Conservation (phyloP, 2,329 filamentous ascomycete genomes). For the Penicillium sp. region DNA sequence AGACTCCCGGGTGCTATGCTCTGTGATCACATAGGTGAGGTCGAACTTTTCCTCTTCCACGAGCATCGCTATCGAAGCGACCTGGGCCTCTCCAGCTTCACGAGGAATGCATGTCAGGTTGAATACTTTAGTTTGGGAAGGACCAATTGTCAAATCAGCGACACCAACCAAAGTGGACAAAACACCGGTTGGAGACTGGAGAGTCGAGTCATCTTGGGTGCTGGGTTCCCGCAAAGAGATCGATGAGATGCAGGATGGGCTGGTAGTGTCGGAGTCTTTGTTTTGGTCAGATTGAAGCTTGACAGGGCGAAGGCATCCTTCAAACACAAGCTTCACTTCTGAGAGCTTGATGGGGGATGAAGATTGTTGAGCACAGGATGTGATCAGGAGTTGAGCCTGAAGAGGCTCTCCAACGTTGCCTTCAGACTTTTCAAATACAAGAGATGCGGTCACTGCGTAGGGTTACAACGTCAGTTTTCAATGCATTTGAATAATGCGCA, state of each 20-base stretch:
- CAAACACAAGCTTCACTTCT: constrained; percentile 54
- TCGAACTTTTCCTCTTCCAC: constrained; percentile 67
- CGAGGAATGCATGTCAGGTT: constrained; percentile 72
- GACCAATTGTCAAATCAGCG: constrained; percentile 64
- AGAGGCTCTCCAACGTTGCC: constrained; percentile 62
- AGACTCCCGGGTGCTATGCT: constrained; percentile 33
- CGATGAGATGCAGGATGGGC: constrained; percentile 30
- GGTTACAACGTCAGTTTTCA: background rate
- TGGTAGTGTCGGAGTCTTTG: constrained; percentile 21
- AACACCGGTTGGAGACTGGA: constrained; percentile 36
- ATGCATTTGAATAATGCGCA: background rate
- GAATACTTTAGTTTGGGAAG: constrained; percentile 69
- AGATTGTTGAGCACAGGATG: constrained; percentile 47
- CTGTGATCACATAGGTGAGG: constrained; percentile 64
- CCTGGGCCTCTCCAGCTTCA: constrained; percentile 75
- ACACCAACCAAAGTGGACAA: constrained; percentile 53
- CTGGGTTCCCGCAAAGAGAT: constrained; percentile 37
- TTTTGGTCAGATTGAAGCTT: constrained; percentile 39
- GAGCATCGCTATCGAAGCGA: constrained; percentile 62
- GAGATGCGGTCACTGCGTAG: constrained; percentile 49
- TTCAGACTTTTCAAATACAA: constrained; percentile 55
- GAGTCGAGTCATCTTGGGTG: constrained; percentile 25
- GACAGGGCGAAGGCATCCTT: constrained; percentile 49
- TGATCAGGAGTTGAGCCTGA: constrained; percentile 56
- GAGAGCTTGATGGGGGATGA: constrained; percentile 51